These are phyloP conservation scores for Citrus unshiu DNA, from an alignment of 345 rosid genomes.

Conservation along the genomic window DNA sequence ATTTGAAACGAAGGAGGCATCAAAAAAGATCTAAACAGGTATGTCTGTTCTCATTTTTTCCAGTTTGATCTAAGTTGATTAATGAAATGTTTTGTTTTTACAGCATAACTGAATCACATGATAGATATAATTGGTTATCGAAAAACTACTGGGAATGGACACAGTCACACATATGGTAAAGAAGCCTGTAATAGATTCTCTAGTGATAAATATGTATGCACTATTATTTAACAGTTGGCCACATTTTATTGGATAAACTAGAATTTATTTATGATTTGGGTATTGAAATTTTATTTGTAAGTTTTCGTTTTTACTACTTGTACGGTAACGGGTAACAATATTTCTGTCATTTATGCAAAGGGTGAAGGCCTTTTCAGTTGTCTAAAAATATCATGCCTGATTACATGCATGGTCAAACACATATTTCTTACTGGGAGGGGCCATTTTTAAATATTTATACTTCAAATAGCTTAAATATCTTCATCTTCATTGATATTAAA, in stretches of 20 bases:
- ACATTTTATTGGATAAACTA: neutral
- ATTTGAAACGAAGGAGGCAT: slow-evolving; percentile 63
- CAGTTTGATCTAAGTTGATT: neutral
- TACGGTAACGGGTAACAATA: neutral
- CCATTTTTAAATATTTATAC: neutral
- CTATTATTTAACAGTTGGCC: neutral
- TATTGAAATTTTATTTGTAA: neutral
- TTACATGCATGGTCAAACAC: neutral
- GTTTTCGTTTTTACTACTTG: neutral
- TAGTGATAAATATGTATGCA: neutral
- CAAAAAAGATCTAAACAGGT: slow-evolving; percentile 67
- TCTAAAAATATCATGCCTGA: neutral
- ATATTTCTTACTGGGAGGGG: neutral
- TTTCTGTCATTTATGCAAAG: neutral
- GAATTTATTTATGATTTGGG: neutral
- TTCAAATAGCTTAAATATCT: neutral
- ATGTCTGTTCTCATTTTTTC: slow-evolving; percentile 8
- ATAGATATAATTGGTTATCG: too few relatives aligned
- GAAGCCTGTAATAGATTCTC: neutral
- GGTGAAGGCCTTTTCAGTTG: neutral
- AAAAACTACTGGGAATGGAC: too few relatives aligned
- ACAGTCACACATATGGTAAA: neutral
- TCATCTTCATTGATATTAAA: slow-evolving; percentile 5
- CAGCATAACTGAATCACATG: neutral
- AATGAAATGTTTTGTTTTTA: neutral